Base-by-base conservation (phyloP, 2,329 filamentous ascomycete species). In the Botrytis fragariae region DNA sequence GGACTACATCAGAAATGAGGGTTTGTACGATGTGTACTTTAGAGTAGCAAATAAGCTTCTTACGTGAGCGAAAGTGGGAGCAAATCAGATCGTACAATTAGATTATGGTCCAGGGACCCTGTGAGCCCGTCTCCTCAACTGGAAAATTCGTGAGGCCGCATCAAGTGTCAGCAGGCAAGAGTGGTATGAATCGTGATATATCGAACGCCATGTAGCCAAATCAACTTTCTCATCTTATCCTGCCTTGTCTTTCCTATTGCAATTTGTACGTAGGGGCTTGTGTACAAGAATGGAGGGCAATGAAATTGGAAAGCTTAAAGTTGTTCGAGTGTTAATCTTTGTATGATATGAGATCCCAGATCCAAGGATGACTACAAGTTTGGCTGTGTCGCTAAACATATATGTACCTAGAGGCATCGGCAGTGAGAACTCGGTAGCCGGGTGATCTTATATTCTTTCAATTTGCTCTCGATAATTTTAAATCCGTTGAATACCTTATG, bases 131-230 rank as follows among this genome's bases (percentile, higher is more conserved):
- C 51, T 18, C 6, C n/a, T 29, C n/a, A 18, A 54, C 16, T 54
- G 51, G 16, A 16, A 54, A 45, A 4, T 72, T 65, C 35, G 20
- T 42, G 54, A 67, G 14, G 70, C 48, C 61, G 48, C 59, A 67
- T 72, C 57, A 4, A 45, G 61, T 72, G 48, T 72, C 70, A 67
- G 70, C 70, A 67, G 70, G 37, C 70, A 67, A 59, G 70, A 61
- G 48, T 72, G 61, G 48, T 54, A 25, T 72, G n/a, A n/a, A n/a
- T n/a, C n/a, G n/a, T n/a, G 70, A 72, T 72, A 59, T 67, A 72
- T 67, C 70, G 61, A 72, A 67, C 48, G 70, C 70, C 61, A 48
- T 60, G 20, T 16, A 48, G 48, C 61, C 60, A 45, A 48, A 60
- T 60, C 39, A 42, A 48, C n/a, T 5, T 51, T 25, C 10, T 51